Evolutionary conservation across 78 protist genomes (phyloP).

Genomic region (Dictyostelium intermedium): DNA sequence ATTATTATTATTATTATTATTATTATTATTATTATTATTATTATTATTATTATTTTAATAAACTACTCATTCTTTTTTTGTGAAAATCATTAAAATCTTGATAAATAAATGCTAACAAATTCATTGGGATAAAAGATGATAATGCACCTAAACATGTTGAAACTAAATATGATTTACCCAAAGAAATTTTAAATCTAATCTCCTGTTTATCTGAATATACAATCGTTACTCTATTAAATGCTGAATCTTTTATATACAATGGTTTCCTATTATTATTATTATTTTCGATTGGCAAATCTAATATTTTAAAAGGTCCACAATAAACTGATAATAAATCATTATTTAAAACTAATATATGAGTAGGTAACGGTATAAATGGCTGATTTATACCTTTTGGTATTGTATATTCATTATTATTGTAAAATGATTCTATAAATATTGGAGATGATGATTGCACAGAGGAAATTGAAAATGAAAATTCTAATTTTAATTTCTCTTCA

Average conservation of each 20-base stretch:
- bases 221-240: slow-evolving; percentile 20
- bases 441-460: not conserved
- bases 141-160: slow-evolving; percentile 24
- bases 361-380: not conserved
- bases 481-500: not conserved
- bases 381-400: slow-evolving; percentile 6
- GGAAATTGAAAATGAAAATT: not conserved
- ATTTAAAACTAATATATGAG: not conserved
- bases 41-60: too few species aligned
- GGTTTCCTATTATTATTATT: not conserved
- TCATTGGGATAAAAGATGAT: not conserved
- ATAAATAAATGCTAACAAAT: not conserved
- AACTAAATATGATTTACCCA: not conserved
- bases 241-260: not conserved
- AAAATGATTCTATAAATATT: slow-evolving; percentile 25
- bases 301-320: slow-evolving; percentile 20
- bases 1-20: too few species aligned
- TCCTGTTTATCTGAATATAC: not conserved
- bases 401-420: slow-evolving; percentile 14
- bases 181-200: not conserved
- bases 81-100: not conserved
- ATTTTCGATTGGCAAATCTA: not conserved
- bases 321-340: not conserved
- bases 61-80: not conserved
- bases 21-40: too few species aligned